Evolutionary conservation across 176 grass and related monocot genomes (phyloP).

Genomic region (Tillandsia fasciculata): DNA sequence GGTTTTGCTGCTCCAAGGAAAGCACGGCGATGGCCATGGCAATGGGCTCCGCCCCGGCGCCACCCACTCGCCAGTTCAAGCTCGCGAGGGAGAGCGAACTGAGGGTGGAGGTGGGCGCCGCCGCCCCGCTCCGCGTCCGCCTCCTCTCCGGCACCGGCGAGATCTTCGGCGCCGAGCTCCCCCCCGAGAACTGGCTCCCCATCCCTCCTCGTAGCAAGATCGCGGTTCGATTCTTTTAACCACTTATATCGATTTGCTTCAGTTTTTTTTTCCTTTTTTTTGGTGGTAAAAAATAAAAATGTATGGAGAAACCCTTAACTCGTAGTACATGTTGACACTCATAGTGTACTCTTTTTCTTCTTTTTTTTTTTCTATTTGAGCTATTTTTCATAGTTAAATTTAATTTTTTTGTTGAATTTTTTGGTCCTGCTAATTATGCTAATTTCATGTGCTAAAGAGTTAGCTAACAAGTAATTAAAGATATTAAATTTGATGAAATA

Average conservation of each 20-base stretch:
- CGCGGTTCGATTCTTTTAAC: conserved; percentile 31
- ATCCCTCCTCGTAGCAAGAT: conserved; percentile 70
- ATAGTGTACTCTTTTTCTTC: no score
- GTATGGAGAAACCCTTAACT: no score
- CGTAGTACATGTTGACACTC: no score
- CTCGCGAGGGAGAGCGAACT: conserved; percentile 67
- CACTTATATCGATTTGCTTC: neutral
- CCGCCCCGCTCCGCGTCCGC: conserved; percentile 58
- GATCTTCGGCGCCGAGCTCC: conserved; percentile 85
- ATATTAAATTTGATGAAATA: no score
- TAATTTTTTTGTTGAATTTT: no score
- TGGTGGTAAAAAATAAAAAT: neutral
- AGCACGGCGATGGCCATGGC: conserved; percentile 11
- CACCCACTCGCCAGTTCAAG: conserved; percentile 47
- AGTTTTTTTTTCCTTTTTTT: neutral
- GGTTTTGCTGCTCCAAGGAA: neutral
- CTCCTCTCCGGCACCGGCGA: conserved; percentile 75
- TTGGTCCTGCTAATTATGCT: no score
- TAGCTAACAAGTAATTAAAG: no score
- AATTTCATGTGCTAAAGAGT: no score
- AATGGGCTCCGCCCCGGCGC: conserved; percentile 1
- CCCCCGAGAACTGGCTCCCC: conserved; percentile 72
- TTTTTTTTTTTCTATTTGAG: no score
- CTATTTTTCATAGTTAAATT: no score
- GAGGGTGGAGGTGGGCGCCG: conserved; percentile 68